Evolutionary conservation across 2,329 filamentous ascomycete species (phyloP).

Genomic region (Colletotrichum sidae): DNA sequence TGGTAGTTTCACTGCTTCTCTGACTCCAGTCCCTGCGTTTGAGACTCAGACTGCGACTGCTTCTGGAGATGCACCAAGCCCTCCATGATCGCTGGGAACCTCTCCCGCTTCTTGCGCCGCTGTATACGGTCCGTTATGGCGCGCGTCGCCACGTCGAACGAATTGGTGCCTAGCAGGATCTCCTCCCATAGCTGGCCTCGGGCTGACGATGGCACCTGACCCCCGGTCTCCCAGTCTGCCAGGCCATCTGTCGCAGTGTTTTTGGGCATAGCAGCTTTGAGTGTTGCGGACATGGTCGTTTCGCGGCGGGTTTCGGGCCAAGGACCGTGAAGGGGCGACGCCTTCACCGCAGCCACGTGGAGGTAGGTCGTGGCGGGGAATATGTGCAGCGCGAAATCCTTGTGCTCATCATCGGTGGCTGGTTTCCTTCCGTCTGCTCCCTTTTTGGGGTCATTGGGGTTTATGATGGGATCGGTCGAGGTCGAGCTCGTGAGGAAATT

Average conservation of each 20-base stretch:
- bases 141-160: constrained; percentile 26
- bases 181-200: constrained; percentile 41
- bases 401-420: constrained; percentile 38
- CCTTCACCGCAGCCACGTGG: constrained; percentile 51
- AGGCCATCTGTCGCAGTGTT: constrained; percentile 53
- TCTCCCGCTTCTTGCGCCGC: constrained; percentile 6
- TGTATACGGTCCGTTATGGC: constrained; percentile 26
- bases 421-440: neutral
- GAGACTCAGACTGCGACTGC: too few species aligned
- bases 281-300: constrained; percentile 48
- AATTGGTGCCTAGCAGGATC: constrained; percentile 34
- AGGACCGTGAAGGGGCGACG: constrained; percentile 51
- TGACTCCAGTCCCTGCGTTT: neutral
- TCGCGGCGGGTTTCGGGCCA: constrained; percentile 53
- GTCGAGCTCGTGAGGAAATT: constrained; percentile 45
- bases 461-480: constrained; percentile 29
- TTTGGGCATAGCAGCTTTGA: constrained; percentile 53
- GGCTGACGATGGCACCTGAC: constrained; percentile 40
- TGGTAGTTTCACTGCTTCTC: neutral
- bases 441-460: neutral
- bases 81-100: constrained; percentile 28
- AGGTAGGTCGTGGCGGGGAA: constrained; percentile 52
- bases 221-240: constrained; percentile 55
- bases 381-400: constrained; percentile 57
- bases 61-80: constrained; percentile 33